These are phyloP conservation scores for Fusarium temperatum DNA, from an alignment of 2,329 filamentous ascomycete genomes.

Conservation along the genomic window DNA sequence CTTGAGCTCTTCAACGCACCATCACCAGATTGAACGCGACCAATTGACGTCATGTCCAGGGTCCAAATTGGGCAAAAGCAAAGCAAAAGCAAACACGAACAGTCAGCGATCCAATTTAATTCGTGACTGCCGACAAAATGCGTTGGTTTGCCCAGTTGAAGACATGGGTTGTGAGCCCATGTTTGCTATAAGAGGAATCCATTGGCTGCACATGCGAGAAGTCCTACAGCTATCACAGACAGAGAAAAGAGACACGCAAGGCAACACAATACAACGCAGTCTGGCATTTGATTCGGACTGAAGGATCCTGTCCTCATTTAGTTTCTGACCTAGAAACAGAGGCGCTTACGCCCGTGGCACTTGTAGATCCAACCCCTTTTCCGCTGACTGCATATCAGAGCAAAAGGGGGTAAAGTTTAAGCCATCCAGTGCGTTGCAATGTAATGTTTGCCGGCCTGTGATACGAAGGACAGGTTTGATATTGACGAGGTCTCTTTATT, in stretches of 20 bases:
- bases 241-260: slow-evolving; percentile 1
- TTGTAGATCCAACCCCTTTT: slow-evolving; percentile 19
- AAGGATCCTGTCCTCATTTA: slow-evolving; percentile 6
- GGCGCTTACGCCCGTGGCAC: slow-evolving; percentile 29
- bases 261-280: neutral
- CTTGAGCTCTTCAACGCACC: neutral
- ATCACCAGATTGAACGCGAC: neutral
- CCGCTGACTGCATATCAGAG: slow-evolving; percentile 1
- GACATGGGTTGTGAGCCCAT: slow-evolving; percentile 25
- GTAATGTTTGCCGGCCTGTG: slow-evolving; percentile 18
- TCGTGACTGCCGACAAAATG: neutral
- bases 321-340: slow-evolving; percentile 13
- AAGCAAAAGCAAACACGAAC: neutral
- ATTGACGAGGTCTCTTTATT: slow-evolving; percentile 12
- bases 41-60: slow-evolving; percentile 26
- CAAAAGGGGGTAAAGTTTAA: slow-evolving; percentile 1
- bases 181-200: neutral
- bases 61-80: neutral
- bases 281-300: slow-evolving; percentile 16
- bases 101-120: neutral
- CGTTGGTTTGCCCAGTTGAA: neutral
- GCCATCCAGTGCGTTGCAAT: slow-evolving; percentile 4
- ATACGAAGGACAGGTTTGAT: slow-evolving; percentile 19
- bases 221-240: slow-evolving; percentile 1
- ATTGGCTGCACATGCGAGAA: slow-evolving; percentile 14